A percentile compares a stretch with the other conserved stretches of the same genome.
phyloP scores from a whole-genome alignment of 140 eudicot species.

The Stevia rebaudiana region DNA sequence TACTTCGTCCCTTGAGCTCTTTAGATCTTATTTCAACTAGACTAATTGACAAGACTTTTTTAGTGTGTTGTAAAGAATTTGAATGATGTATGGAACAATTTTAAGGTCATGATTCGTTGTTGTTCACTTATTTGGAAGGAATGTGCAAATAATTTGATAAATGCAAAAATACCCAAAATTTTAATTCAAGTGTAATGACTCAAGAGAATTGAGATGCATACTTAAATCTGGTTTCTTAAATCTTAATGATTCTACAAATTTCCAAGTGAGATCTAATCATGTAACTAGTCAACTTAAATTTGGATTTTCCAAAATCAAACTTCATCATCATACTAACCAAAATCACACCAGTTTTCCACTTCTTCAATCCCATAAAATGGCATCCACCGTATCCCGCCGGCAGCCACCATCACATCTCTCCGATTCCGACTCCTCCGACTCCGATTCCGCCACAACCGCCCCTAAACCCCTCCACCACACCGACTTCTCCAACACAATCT shows the following conservation, averaged over 20 bases:
- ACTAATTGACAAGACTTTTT: background rate
- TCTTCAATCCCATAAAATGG: slow-evolving; percentile 30
- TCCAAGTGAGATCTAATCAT: too few species aligned
- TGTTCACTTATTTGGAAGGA: background rate
- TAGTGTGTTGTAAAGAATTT: slow-evolving; percentile 4
- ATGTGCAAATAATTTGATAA: too few species aligned
- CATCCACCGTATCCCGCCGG: slow-evolving; percentile 26
- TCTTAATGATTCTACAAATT: too few species aligned
- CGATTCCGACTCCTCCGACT: slow-evolving; percentile 54
- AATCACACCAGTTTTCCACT: slow-evolving; percentile 3
- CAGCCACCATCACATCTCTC: slow-evolving; percentile 35
- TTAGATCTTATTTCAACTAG: background rate
- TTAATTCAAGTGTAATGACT: too few species aligned
- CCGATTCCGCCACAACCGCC: slow-evolving; percentile 42
- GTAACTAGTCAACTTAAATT: too few species aligned
- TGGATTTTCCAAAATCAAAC: background rate
- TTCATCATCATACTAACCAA: background rate
- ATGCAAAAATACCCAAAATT: too few species aligned
- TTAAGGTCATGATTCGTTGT: background rate
- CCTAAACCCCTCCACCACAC: slow-evolving; percentile 43
- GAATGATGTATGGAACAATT: background rate
- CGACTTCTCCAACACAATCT: slow-evolving; percentile 76
- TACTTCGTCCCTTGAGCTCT: too few species aligned
- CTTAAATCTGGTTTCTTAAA: too few species aligned
- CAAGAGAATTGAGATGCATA: too few species aligned